Conservation (phyloP, 73 alveolate genomes). For the Uronychia setigera region DNA sequence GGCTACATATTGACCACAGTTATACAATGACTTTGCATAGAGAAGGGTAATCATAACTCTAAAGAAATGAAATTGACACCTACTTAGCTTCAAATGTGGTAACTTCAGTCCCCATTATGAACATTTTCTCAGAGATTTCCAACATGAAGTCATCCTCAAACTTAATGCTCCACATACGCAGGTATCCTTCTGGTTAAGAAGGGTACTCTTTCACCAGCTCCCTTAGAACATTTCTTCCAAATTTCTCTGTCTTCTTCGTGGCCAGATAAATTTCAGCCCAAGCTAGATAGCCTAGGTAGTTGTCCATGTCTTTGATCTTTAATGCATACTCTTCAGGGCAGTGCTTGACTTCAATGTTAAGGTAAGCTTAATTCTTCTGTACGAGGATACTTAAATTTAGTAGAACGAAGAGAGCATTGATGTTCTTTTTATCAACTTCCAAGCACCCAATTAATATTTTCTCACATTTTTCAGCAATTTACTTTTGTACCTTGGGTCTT, state of each 20-base stretch:
- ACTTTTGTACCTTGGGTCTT: not conserved
- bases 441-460: not conserved
- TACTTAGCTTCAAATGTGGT: constrained; percentile 7
- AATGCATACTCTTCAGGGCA: constrained; percentile 53
- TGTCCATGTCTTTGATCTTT: constrained; percentile 31
- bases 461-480: not conserved
- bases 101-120: constrained; percentile 7
- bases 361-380: not conserved
- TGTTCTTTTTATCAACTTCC: constrained; percentile 2
- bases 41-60: not conserved
- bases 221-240: constrained; percentile 44
- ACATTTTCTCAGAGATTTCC: constrained; percentile 5
- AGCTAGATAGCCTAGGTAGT: constrained; percentile 65
- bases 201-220: constrained; percentile 45
- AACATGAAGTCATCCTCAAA: not conserved
- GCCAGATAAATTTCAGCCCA: constrained; percentile 62
- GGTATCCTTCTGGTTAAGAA: constrained; percentile 55
- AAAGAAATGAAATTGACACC: not conserved
- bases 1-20: not conserved
- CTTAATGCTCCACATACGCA: constrained; percentile 58
- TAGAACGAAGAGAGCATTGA: constrained; percentile 14
- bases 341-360: not conserved
- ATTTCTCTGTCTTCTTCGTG: constrained; percentile 3
- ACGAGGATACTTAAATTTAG: constrained; percentile 12
- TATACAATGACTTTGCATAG: constrained; percentile 11